Conservation (phyloP, 495 filamentous ascomycete species). For the Penicillium arizonense region DNA sequence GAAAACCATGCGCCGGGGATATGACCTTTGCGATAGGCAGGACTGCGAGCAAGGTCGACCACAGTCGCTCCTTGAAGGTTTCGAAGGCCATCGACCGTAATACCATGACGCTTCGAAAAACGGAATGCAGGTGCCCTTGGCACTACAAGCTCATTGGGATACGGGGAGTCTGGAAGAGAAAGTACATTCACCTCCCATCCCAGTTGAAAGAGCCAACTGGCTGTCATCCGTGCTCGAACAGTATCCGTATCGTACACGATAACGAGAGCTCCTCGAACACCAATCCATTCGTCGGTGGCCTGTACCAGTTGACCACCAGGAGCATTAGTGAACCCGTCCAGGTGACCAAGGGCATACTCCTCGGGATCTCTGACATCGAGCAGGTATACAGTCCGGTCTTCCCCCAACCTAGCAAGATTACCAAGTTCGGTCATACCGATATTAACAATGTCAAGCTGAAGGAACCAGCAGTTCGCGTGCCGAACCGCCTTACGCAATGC, state of each 20-base stretch:
- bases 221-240: constrained; percentile 24
- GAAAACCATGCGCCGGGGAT: constrained; percentile 26
- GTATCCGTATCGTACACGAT: constrained; percentile 26
- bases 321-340: constrained; percentile 21
- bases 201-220: constrained; percentile 25
- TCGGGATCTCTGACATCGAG: constrained; percentile 26
- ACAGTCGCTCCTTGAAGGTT: constrained; percentile 9
- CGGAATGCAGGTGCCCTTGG: constrained; percentile 2
- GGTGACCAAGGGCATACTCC: constrained; percentile 20
- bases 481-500: constrained; percentile 12
- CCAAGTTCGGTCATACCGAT: constrained; percentile 1
- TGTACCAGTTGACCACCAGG: constrained; percentile 29
- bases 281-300: constrained; percentile 28
- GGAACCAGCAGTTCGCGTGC: constrained; percentile 18
- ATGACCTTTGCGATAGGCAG: constrained; percentile 23
- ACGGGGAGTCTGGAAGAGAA: background rate
- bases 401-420: constrained; percentile 5
- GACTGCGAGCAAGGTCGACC: constrained; percentile 27
- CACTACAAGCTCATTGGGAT: constrained; percentile 2
- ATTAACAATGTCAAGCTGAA: constrained; percentile 11
- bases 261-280: constrained; percentile 23
- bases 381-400: constrained; percentile 18
- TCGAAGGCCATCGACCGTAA: constrained; percentile 8
- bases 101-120: background rate
- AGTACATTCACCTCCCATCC: constrained; percentile 27